These are phyloP conservation scores for Ceratocystis cubensis DNA, from an alignment of 2,329 filamentous ascomycete genomes.

Conservation along the genomic window DNA sequence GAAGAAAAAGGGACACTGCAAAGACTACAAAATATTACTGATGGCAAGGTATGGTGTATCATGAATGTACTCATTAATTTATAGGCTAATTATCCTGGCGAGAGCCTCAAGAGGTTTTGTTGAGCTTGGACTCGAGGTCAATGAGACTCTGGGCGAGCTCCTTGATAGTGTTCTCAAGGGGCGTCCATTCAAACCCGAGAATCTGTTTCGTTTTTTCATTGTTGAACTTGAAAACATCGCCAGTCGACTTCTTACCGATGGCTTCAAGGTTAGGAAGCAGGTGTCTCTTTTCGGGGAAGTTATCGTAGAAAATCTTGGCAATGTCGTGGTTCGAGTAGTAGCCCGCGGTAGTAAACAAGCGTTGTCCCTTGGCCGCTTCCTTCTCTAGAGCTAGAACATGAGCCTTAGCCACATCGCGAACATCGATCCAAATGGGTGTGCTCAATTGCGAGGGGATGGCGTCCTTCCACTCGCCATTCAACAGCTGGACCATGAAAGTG, in stretches of 20 bases:
- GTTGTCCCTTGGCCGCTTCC: slow-evolving; percentile 36
- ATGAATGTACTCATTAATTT: background rate
- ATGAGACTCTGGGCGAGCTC: slow-evolving; percentile 16
- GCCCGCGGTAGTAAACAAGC: slow-evolving; percentile 39
- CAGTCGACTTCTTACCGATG: slow-evolving; percentile 33
- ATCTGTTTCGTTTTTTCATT: slow-evolving; percentile 46
- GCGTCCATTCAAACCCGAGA: slow-evolving; percentile 50
- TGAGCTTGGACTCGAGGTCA: slow-evolving; percentile 14
- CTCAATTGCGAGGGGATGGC: slow-evolving; percentile 33
- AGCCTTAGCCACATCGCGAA: slow-evolving; percentile 42
- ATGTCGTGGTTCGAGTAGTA: slow-evolving; percentile 37
- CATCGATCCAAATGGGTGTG: slow-evolving; percentile 41
- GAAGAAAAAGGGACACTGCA: background rate
- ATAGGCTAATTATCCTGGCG: background rate
- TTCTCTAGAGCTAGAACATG: slow-evolving; percentile 42
- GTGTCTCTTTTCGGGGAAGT: slow-evolving; percentile 40
- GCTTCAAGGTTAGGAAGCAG: slow-evolving; percentile 35
- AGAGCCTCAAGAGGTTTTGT: background rate
- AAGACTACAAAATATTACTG: background rate
- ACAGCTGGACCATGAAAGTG: slow-evolving; percentile 37
- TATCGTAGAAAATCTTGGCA: slow-evolving; percentile 32
- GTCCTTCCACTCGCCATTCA: slow-evolving; percentile 39
- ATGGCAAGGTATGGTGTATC: background rate
- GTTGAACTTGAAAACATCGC: slow-evolving; percentile 41
- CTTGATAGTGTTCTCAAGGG: slow-evolving; percentile 45